phyloP scores from a whole-genome alignment of 805 yeast species.

The Cyberlindnera meyerae region DNA sequence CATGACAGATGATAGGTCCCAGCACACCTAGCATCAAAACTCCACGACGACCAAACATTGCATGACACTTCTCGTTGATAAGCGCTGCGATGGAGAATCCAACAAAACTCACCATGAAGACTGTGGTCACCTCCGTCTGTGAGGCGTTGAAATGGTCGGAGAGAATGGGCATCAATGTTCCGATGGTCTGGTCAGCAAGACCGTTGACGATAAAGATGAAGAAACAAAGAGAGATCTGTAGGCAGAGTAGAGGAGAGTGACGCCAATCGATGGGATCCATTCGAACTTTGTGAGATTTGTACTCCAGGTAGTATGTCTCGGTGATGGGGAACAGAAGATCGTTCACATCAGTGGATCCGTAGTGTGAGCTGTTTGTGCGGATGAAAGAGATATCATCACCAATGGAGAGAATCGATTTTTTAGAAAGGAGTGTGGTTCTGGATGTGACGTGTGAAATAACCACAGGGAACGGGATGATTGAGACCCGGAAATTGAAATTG shows the following conservation, averaged over 20 bases:
- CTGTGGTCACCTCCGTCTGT: slow-evolving; percentile 42
- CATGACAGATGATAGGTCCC: slow-evolving; percentile 34
- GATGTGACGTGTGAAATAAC: not conserved
- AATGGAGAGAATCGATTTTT: slow-evolving; percentile 1
- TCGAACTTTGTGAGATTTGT: slow-evolving; percentile 1
- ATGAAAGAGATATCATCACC: slow-evolving; percentile 1
- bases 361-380: not conserved
- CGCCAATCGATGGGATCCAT: slow-evolving; percentile 21
- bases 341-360: slow-evolving; percentile 1
- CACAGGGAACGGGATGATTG: not conserved
- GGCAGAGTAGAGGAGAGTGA: slow-evolving; percentile 33
- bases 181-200: slow-evolving; percentile 55
- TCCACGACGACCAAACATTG: slow-evolving; percentile 44
- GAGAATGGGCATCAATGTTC: slow-evolving; percentile 51
- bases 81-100: slow-evolving; percentile 56
- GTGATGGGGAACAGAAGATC: not conserved
- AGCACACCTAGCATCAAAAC: slow-evolving; percentile 33
- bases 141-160: slow-evolving; percentile 43
- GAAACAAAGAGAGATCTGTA: slow-evolving; percentile 39
- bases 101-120: slow-evolving; percentile 47
- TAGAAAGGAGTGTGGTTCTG: slow-evolving; percentile 1
- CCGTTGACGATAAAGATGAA: slow-evolving; percentile 45
- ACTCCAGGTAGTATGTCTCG: slow-evolving; percentile 1
- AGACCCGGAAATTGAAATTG: too few species aligned
- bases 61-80: slow-evolving; percentile 38